Percentiles rank a stretch among this genome's conserved stretches.
phyloP scores from a whole-genome alignment of 73 alveolate species.

The Effrenium voratum region DNA sequence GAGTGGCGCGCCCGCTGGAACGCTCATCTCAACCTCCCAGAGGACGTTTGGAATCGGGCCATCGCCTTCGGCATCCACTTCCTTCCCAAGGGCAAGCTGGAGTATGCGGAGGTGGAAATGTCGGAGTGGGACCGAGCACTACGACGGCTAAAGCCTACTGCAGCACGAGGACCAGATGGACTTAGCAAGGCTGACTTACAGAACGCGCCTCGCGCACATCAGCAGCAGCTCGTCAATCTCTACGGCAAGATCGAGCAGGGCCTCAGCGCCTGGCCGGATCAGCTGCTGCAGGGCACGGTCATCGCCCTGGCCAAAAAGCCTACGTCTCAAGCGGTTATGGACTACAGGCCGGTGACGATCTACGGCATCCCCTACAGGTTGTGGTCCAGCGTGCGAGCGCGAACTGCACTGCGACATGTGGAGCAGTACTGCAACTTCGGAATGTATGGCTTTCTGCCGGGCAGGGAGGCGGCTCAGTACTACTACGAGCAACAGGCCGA shows the following conservation, averaged over 20 bases:
- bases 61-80: not conserved
- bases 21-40: not conserved
- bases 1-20: not conserved
- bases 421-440: not conserved
- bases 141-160: not conserved
- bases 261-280: not conserved
- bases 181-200: not conserved
- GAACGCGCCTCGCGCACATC: not conserved
- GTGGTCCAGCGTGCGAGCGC: not conserved
- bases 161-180: not conserved
- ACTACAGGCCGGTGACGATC: not conserved
- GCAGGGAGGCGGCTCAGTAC: not conserved
- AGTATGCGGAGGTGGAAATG: not conserved
- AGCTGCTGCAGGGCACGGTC: not conserved
- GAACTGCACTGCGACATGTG: not conserved
- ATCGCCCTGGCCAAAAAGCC: not conserved
- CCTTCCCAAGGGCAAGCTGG: not conserved
- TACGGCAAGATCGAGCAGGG: not conserved
- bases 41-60: not conserved
- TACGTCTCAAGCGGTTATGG: not conserved
- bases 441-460: not conserved
- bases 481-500: not conserved
- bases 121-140: not conserved
- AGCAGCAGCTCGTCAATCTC: not conserved
- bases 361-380: too few species aligned